These are phyloP conservation scores for Plasmodium gallinaceum DNA, from an alignment of 169 alveolate species.

Conservation along the genomic window DNA sequence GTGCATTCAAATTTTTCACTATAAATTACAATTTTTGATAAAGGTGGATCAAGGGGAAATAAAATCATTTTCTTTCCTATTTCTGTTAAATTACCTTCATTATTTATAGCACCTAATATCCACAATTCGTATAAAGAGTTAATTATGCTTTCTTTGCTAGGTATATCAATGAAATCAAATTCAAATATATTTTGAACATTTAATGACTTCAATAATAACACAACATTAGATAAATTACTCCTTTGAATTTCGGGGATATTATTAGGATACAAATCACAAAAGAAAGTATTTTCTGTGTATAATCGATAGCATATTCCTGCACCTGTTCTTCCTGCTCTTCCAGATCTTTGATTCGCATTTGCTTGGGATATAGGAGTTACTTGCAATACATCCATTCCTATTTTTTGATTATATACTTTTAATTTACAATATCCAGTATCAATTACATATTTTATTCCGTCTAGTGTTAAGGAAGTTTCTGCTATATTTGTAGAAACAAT, in stretches of 20 bases:
- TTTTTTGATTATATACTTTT: conserved; percentile 98
- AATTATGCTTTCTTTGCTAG: conserved; percentile 97
- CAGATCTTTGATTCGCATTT: conserved; percentile 99
- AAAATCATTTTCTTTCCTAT: conserved; percentile 94
- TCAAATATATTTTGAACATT: conserved; percentile 95
- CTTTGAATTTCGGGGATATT: conserved; percentile 99
- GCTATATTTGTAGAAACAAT: conserved; percentile 99
- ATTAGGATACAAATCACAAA: conserved; percentile 96
- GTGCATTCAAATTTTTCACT: conserved; percentile 89
- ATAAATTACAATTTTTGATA: conserved; percentile 97
- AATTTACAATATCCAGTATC: conserved; percentile 99
- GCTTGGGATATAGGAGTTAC: conserved; percentile 99
- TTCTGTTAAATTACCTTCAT: conserved; percentile 91
- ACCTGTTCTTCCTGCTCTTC: conserved; percentile 99
- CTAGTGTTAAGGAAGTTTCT: conserved; percentile 99
- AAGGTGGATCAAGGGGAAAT: conserved; percentile 99
- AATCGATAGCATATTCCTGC: conserved; percentile 99
- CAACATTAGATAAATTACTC: conserved; percentile 99
- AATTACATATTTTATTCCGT: conserved; percentile 98
- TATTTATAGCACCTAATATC: conserved; percentile 96
- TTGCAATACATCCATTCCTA: conserved; percentile 99
- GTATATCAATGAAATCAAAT: conserved; percentile 99
- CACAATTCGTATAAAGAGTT: conserved; percentile 98
- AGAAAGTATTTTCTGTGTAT: conserved; percentile 97
- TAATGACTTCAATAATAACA: conserved; percentile 97